Conservation (phyloP, 164 flowering plant genomes). For the Magnolia kwangsiensis region DNA sequence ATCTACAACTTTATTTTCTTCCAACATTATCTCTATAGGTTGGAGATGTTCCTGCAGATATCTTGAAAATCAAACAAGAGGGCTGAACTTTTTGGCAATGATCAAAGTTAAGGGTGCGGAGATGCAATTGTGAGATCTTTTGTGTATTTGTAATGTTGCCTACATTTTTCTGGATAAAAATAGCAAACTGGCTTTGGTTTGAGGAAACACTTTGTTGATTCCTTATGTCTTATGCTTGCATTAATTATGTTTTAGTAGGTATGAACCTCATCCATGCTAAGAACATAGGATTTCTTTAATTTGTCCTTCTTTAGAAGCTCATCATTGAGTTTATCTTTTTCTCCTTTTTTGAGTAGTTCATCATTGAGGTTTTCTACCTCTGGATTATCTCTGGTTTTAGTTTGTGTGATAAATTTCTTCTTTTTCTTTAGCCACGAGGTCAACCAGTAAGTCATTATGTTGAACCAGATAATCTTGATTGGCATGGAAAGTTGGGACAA, state of each 20-base stretch:
- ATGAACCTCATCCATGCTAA: not conserved
- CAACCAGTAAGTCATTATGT: conserved; percentile 64
- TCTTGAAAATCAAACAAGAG: conserved; percentile 70
- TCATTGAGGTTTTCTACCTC: not conserved
- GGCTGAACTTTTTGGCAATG: conserved; percentile 69
- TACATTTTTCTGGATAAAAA: not conserved
- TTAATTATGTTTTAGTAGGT: not conserved
- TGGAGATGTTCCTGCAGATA: conserved; percentile 50
- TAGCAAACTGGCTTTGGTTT: no score
- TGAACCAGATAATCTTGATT: conserved; percentile 87
- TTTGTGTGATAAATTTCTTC: not conserved
- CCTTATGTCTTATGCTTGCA: not conserved
- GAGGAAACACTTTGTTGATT: no score
- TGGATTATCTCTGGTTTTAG: not conserved
- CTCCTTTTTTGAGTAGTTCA: not conserved
- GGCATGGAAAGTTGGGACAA: conserved; percentile 75
- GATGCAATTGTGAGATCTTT: conserved; percentile 55
- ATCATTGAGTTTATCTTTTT: not conserved
- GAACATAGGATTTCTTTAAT: not conserved
- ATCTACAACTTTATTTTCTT: not conserved
- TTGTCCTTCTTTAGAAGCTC: not conserved
- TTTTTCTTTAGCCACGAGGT: conserved; percentile 29
- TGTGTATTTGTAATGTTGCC: not conserved
- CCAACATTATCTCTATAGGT: conserved; percentile 28
- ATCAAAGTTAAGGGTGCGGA: conserved; percentile 65